Evolutionary conservation across 108 stramenopile species (phyloP).

Genomic region (Nitzschia putrida): DNA sequence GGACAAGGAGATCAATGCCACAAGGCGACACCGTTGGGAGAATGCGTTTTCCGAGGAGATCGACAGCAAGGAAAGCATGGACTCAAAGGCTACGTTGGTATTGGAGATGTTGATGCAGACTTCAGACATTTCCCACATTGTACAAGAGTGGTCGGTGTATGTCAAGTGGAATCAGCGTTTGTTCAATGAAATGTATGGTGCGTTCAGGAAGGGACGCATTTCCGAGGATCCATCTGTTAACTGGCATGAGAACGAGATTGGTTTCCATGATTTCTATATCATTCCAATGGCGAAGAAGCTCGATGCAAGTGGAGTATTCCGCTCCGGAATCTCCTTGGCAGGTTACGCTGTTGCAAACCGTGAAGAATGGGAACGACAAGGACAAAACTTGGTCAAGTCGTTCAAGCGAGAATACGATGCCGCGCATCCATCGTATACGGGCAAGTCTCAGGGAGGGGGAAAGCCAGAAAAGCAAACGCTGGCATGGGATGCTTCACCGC

Average conservation of each 20-base stretch:
- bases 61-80: slow-evolving; percentile 29
- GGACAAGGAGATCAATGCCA: slow-evolving; percentile 28
- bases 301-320: not conserved
- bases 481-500: no score
- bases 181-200: slow-evolving; percentile 38
- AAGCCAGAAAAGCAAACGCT: slow-evolving; percentile 26
- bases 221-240: slow-evolving; percentile 43
- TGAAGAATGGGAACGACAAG: slow-evolving; percentile 2
- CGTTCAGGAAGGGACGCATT: slow-evolving; percentile 1
- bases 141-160: not conserved
- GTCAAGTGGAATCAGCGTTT: slow-evolving; percentile 42
- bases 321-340: not conserved
- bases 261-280: slow-evolving; percentile 3
- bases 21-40: slow-evolving; percentile 34
- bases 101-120: not conserved
- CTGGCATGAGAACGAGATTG: slow-evolving; percentile 5
- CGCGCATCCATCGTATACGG: no score
- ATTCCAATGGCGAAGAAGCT: slow-evolving; percentile 3
- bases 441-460: no score
- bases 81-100: not conserved
- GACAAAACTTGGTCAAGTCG: not conserved
- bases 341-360: not conserved
- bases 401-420: not conserved
- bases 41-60: slow-evolving; percentile 27
- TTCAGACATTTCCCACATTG: not conserved